Evolutionary conservation across 768 basidiomycete species (phyloP).

Genomic region (Hirschioporus abietinus): DNA sequence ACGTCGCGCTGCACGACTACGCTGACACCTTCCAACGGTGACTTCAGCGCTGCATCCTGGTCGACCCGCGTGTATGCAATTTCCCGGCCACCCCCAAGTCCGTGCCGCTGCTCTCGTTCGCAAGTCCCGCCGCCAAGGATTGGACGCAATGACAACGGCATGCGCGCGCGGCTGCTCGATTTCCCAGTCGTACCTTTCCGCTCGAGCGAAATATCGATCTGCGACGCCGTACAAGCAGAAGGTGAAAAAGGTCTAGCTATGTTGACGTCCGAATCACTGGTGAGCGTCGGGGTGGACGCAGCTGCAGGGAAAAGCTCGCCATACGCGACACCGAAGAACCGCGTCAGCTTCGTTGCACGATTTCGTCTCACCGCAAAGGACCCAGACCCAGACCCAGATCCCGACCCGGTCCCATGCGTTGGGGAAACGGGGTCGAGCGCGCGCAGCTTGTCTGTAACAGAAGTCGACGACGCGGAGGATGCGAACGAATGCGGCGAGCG

Average conservation of each 20-base stretch:
- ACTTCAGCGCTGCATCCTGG: background rate
- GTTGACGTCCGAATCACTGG: constrained; percentile 8
- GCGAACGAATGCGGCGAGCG: background rate
- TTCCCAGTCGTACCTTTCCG: background rate
- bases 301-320: constrained; percentile 35
- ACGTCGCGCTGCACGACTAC: background rate
- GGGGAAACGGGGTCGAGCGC: background rate
- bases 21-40: background rate
- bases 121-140: background rate
- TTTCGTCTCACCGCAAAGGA: constrained; percentile 31
- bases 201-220: background rate
- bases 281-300: constrained; percentile 3
- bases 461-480: background rate
- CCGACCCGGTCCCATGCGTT: background rate
- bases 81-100: too few species aligned
- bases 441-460: background rate
- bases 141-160: background rate
- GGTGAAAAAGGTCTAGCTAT: background rate
- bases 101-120: background rate
- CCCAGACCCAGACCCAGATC: background rate
- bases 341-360: constrained; percentile 48
- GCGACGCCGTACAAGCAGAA: constrained; percentile 1
- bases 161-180: background rate
- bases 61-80: background rate
- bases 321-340: constrained; percentile 52